Evolutionary conservation across 2,329 filamentous ascomycete species (phyloP).

Genomic region (Chrysoporthe deuterocubensis): DNA sequence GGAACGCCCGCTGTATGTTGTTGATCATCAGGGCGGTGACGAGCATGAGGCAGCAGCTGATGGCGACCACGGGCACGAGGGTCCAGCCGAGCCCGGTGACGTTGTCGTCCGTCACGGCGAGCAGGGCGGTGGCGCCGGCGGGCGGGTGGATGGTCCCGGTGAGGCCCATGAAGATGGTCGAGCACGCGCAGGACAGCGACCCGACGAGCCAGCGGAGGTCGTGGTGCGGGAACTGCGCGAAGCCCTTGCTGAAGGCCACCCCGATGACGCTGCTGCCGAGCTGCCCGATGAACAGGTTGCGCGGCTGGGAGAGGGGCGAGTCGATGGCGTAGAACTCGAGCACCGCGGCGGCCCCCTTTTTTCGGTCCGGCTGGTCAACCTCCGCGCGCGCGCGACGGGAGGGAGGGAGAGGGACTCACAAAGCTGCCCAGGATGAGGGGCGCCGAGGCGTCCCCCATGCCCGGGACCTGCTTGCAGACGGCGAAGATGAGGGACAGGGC

Average conservation of each 20-base stretch:
- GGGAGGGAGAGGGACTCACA: constrained; percentile 49
- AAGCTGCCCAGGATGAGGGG: constrained; percentile 73
- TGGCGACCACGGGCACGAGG: constrained; percentile 64
- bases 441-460: constrained; percentile 55
- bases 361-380: constrained; percentile 3
- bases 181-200: constrained; percentile 65
- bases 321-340: constrained; percentile 74
- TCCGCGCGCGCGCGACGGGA: background rate
- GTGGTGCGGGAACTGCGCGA: constrained; percentile 53
- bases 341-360: constrained; percentile 74
- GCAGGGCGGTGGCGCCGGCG: constrained; percentile 72
- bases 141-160: constrained; percentile 77
- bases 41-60: constrained; percentile 66
- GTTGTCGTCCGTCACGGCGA: constrained; percentile 64
- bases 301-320: constrained; percentile 73
- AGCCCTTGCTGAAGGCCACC: constrained; percentile 67
- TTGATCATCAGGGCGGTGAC: constrained; percentile 66
- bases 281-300: constrained; percentile 71
- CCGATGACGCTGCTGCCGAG: constrained; percentile 64
- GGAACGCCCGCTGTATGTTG: constrained; percentile 70
- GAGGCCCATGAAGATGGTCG: constrained; percentile 68
- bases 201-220: constrained; percentile 66
- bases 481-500: constrained; percentile 64
- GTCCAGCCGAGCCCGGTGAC: constrained; percentile 68
- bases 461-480: constrained; percentile 57